Base-by-base conservation (phyloP, 495 filamentous ascomycete species). In the Paragyromitra xinjiangensis region DNA sequence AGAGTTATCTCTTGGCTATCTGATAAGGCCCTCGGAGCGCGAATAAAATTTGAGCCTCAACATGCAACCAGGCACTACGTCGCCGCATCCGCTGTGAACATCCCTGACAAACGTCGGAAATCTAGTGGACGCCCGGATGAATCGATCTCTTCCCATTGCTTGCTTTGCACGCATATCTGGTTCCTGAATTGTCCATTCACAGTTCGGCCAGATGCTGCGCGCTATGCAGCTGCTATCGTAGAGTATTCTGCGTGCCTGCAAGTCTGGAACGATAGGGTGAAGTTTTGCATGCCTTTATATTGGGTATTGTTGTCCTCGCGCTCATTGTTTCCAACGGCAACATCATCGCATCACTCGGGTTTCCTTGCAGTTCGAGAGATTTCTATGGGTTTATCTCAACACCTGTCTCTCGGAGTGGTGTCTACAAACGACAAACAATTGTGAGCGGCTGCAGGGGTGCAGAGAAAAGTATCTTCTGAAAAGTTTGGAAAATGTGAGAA, bases 1-100 rank as follows among this genome's bases (percentile, higher is more conserved):
- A 79, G 77, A 79, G 77, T 73, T 78, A 79, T 79, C 74, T 79
- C 77, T 78, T 79, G 66, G 74, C 73, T 70, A 79, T 79, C 73
- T 79, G 58, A 64, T 78, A 77, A 77, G 51, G 19, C 48, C 45
- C 45, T 65, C 26, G 42, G 51, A 56, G 74, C 50, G 61, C 68
- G 74, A 79, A 79, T 78, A 79, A 79, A 72, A 71, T 34, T 78
- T 79, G 77, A 79, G 74, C 77, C 77, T 65, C 77, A 77, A 78
- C 66, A 62, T 62, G 29, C 73, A 64, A 69, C 64, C 40, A 77
- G 64, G 73, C 64, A 70, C 55, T 65, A 65, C 39, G 48, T 66
- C 58, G 39, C 61, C 59, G 59, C 73, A 63, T 51, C 45, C 65
- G 56, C 44, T 70, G 64, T 53, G 37, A 61, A 29, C 59, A 76